Evolutionary conservation across 352 stramenopile genomes (phyloP).

Genomic region (Pythium phragmiticola): DNA sequence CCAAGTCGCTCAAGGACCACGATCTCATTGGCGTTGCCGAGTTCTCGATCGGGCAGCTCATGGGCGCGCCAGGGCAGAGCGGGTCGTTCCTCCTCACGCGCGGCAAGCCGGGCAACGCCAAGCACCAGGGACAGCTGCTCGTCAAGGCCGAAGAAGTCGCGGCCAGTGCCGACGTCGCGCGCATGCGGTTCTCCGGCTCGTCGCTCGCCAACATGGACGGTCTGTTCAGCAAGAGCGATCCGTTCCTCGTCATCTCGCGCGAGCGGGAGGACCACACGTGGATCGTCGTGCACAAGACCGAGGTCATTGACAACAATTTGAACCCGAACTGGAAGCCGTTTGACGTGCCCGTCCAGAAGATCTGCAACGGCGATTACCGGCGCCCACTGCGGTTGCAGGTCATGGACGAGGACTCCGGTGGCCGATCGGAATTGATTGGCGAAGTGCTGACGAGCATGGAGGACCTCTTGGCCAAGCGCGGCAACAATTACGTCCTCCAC

Average conservation of each 20-base stretch:
- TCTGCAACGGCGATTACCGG: slow-evolving; percentile 78
- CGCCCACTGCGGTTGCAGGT: slow-evolving; percentile 74
- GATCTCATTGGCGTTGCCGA: slow-evolving; percentile 73
- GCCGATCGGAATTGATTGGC: slow-evolving; percentile 72
- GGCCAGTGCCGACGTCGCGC: slow-evolving; percentile 42
- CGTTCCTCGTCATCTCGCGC: slow-evolving; percentile 57
- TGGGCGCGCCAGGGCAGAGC: slow-evolving; percentile 70
- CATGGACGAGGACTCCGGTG: slow-evolving; percentile 75
- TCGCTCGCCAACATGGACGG: slow-evolving; percentile 64
- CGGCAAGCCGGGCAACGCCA: slow-evolving; percentile 34
- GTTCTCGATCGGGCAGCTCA: slow-evolving; percentile 79
- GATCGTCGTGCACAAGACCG: slow-evolving; percentile 60
- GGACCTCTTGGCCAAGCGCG: slow-evolving; percentile 53
- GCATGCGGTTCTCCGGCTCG: slow-evolving; percentile 46
- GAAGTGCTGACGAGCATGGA: slow-evolving; percentile 53
- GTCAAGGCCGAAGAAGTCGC: slow-evolving; percentile 64
- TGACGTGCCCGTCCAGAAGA: slow-evolving; percentile 57
- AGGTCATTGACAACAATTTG: slow-evolving; percentile 71
- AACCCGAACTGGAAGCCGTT: slow-evolving; percentile 66
- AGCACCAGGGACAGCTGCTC: slow-evolving; percentile 50
- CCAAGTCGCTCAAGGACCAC: slow-evolving; percentile 59
- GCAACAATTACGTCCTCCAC: slow-evolving; percentile 52
- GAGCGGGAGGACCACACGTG: slow-evolving; percentile 55
- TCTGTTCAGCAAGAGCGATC: slow-evolving; percentile 64
- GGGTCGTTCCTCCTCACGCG: slow-evolving; percentile 51